Percentiles rank a stretch among this genome's conserved stretches.
Evolutionary conservation across 352 stramenopile genomes (phyloP).

Genomic region (Phytophthora pini): DNA sequence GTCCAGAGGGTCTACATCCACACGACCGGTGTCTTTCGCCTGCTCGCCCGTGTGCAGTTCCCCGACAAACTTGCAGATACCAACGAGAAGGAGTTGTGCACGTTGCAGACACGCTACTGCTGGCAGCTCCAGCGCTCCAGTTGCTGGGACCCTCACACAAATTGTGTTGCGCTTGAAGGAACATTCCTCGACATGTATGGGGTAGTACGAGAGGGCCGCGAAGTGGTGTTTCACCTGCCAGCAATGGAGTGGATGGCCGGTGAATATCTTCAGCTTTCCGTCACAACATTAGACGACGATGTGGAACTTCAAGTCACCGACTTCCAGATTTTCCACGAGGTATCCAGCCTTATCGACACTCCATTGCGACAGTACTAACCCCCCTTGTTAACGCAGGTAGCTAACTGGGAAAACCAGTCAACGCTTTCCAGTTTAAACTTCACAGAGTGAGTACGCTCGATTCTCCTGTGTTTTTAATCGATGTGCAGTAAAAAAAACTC

Average conservation of each 20-base stretch:
- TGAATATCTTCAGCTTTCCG: constrained; percentile 32
- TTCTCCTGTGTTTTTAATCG: no score
- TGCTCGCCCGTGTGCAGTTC: constrained; percentile 21
- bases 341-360: constrained; percentile 1
- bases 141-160: constrained; percentile 20
- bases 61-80: background rate
- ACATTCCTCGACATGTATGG: constrained; percentile 21
- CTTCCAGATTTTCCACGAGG: constrained; percentile 27
- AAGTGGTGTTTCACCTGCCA: constrained; percentile 33
- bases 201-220: constrained; percentile 12
- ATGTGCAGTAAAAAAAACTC: no score
- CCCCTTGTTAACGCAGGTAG: background rate
- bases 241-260: constrained; percentile 34
- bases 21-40: constrained; percentile 20
- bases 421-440: background rate
- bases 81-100: constrained; percentile 1
- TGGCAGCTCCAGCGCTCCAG: constrained; percentile 30
- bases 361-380: no score
- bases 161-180: constrained; percentile 18
- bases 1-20: constrained; percentile 32
- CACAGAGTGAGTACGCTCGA: no score
- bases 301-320: constrained; percentile 9
- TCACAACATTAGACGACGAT: constrained; percentile 13
- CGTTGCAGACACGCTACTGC: constrained; percentile 13
- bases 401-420: constrained; percentile 15